Evolutionary conservation across 192 early-diverging fungal genomes (phyloP).

Genomic region (Umbelopsis vinacea): DNA sequence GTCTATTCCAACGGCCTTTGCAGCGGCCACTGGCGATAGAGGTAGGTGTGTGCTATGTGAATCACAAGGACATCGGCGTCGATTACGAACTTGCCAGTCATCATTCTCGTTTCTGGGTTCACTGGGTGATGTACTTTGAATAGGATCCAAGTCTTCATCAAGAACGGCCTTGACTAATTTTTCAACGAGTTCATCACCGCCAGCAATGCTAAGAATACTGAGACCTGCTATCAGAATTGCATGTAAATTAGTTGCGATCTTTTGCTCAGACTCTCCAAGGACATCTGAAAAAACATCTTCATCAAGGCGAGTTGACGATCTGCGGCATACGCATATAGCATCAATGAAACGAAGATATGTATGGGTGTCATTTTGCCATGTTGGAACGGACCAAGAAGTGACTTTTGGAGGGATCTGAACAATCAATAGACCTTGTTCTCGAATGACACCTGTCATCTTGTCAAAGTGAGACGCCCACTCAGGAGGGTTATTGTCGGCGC

Average conservation of each 20-base stretch:
- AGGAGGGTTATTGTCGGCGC: background rate
- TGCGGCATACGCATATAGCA: background rate
- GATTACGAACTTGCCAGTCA: background rate
- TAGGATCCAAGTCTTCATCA: background rate
- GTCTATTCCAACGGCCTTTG: background rate
- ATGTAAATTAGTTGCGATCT: background rate
- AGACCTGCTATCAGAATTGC: background rate
- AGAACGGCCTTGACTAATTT: background rate
- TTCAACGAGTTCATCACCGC: background rate
- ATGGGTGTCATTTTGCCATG: background rate
- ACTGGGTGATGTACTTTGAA: background rate
- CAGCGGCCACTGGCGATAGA: background rate
- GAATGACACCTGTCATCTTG: background rate
- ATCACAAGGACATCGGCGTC: background rate
- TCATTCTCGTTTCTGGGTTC: no score
- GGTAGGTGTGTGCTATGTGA: background rate
- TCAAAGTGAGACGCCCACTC: background rate
- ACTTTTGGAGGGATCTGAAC: background rate
- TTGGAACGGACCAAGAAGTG: background rate
- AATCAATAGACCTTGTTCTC: background rate
- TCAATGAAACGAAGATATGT: background rate
- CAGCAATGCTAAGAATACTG: background rate
- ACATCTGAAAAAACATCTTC: background rate
- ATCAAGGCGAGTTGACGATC: background rate
- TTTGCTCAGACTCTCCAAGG: background rate